Base-by-base conservation (phyloP, 1,284 basidiomycete species). In the Xerocomus cyaneibrunnescens region DNA sequence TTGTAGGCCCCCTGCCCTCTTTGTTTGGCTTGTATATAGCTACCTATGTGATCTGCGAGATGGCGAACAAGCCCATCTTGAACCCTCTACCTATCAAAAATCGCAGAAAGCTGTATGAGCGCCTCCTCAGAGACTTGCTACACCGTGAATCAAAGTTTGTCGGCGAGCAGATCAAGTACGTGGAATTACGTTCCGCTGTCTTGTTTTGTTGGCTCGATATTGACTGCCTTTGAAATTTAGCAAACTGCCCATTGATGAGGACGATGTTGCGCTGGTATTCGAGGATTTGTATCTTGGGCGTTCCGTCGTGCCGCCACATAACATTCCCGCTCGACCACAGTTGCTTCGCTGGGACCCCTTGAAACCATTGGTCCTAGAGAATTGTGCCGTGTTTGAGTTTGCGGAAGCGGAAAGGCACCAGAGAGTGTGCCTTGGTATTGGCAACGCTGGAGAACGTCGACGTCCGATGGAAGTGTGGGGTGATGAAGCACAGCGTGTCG, bases 11-110 rank as follows among this genome's bases (percentile, higher is more conserved):
- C 0, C 69, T 95, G 3, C 93, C 93, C 0, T 84, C 89, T 2
- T 83, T 94, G 52, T 98, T 98, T 66, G 94, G 94, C 7, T 78
- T 97, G 55, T 80, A 94, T 59, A 86, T 88, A 43, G 90, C 91
- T 14, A 91, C 92, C 1, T 96, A 92, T 66, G 83, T 97, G 55
- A 72, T 94, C 2, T 92, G 91, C 64, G 87, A 88, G 44, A 72
- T 97, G 32, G 90, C 91, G 1, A 87, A 81, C 10, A 92, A 89
- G 62, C 89, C 93, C 1, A 85, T 95, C 40, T 72, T 76, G 31
- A 91, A 94, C 58, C 90, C 91, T 1, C 71, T 94, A 3, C 83
- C 92, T 3, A 85, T 94, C 56, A 93, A 92, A 69, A 84, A 89
- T 60, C 79, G 94, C 40, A 83, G 77, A 60, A 96, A 94, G 70